Evolutionary conservation across 371 early-diverging fungal species (phyloP).

Genomic region (Rhizopus stolonifer): DNA sequence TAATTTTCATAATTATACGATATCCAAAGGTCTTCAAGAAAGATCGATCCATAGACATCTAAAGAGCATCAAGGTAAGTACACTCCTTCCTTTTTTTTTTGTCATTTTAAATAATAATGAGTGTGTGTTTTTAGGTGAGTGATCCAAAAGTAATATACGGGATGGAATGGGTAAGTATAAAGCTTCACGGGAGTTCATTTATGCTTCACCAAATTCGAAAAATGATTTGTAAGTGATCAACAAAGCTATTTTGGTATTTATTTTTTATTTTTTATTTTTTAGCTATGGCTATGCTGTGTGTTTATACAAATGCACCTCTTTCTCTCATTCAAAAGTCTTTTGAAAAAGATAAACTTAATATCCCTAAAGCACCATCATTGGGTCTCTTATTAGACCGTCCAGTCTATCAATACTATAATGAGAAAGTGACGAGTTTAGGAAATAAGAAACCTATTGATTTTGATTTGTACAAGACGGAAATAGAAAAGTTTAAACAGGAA

Average conservation of each 20-base stretch:
- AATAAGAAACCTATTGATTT: constrained; percentile 42
- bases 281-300: constrained; percentile 79
- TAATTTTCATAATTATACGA: constrained; percentile 97
- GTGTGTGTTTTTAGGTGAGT: constrained; percentile 39
- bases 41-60: constrained; percentile 78
- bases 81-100: too few relatives aligned
- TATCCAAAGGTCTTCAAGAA: constrained; percentile 75
- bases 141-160: constrained; percentile 80
- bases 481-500: constrained; percentile 80
- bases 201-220: constrained; percentile 99
- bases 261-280: constrained; percentile 7
- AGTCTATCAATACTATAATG: constrained; percentile 71
- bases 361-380: constrained; percentile 98
- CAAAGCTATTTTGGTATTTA: background rate
- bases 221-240: constrained; percentile 81
- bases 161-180: constrained; percentile 90
- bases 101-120: too few relatives aligned
- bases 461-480: constrained; percentile 53
- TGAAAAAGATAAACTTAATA: constrained; percentile 71
- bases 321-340: constrained; percentile 68
- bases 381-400: constrained; percentile 90
- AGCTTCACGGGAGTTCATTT: constrained; percentile 97
- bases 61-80: constrained; percentile 70
- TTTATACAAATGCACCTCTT: constrained; percentile 72
- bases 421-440: constrained; percentile 16